phyloP scores from a whole-genome alignment of 805 yeast species.

The Spathaspora gorwiae region DNA sequence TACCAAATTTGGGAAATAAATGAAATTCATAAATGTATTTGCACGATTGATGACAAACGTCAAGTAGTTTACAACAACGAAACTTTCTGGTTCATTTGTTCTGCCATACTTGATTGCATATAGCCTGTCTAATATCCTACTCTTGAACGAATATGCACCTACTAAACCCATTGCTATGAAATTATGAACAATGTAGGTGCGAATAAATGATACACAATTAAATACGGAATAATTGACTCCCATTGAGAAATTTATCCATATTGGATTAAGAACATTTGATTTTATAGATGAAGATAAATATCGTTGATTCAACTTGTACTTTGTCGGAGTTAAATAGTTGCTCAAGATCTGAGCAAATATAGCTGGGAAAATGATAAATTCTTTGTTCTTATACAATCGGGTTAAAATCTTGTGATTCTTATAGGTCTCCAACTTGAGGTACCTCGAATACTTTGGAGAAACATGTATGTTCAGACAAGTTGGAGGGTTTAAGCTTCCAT shows the following conservation, averaged over 20 bases:
- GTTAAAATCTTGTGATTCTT: slow-evolving; percentile 13
- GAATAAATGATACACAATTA: slow-evolving; percentile 25
- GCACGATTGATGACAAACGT: slow-evolving; percentile 19
- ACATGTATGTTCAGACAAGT: slow-evolving; percentile 23
- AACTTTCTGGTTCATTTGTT: slow-evolving; percentile 7
- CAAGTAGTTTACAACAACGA: slow-evolving; percentile 13
- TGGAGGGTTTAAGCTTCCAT: slow-evolving; percentile 30
- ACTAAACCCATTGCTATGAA: slow-evolving; percentile 14
- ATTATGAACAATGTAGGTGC: slow-evolving; percentile 25
- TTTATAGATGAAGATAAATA: slow-evolving; percentile 32
- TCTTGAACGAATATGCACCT: slow-evolving; percentile 16
- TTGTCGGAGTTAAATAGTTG: slow-evolving; percentile 38
- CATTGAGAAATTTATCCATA: slow-evolving; percentile 36
- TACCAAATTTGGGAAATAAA: slow-evolving; percentile 33
- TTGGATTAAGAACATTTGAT: slow-evolving; percentile 30
- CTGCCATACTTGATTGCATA: slow-evolving; percentile 17
- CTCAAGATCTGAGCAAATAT: slow-evolving; percentile 37
- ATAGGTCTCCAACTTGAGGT: slow-evolving; percentile 22
- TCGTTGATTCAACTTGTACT: slow-evolving; percentile 28
- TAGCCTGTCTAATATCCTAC: slow-evolving; percentile 17
- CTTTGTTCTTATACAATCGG: slow-evolving; percentile 25
- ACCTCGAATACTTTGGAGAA: slow-evolving; percentile 22
- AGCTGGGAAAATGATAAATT: slow-evolving; percentile 29
- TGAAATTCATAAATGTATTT: slow-evolving; percentile 28
- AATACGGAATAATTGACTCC: slow-evolving; percentile 20